Conservation (phyloP, 2,329 filamentous ascomycete genomes). For the Elsinoe ampelina region DNA sequence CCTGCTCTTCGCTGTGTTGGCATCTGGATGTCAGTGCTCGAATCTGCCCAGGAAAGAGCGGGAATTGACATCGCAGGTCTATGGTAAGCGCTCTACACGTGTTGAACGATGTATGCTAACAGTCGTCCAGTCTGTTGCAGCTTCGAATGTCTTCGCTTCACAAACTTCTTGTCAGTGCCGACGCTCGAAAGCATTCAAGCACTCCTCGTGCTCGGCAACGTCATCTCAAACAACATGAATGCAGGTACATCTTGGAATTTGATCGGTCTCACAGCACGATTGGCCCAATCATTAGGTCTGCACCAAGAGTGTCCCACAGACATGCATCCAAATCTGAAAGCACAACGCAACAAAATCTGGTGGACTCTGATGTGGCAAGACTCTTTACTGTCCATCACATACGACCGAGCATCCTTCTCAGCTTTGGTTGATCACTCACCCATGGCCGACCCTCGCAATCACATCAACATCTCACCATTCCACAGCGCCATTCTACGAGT, state of each 20-base stretch:
- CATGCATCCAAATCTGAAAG: constrained; percentile 37
- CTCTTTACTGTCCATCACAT: constrained; percentile 53
- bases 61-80: constrained; percentile 55
- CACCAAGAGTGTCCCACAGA: constrained; percentile 50
- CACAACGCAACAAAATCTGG: constrained; percentile 34
- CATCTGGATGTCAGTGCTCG: constrained; percentile 53
- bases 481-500: constrained; percentile 49
- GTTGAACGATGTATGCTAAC: constrained; percentile 21
- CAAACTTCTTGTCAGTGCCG: constrained; percentile 54
- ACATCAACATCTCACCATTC: constrained; percentile 42
- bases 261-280: constrained; percentile 50
- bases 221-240: constrained; percentile 55
- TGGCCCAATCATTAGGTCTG: constrained; percentile 51
- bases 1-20: constrained; percentile 52
- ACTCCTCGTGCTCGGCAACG: constrained; percentile 52
- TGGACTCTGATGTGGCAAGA: constrained; percentile 59
- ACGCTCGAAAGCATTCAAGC: constrained; percentile 54
- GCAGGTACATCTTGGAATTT: constrained; percentile 55
- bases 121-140: constrained; percentile 47
- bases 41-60: constrained; percentile 49
- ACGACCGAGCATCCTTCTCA: constrained; percentile 48
- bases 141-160: constrained; percentile 55
- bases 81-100: constrained; percentile 34
- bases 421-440: constrained; percentile 45
- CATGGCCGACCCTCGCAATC: constrained; percentile 28